These are phyloP conservation scores for Arthrobotrys musiformis DNA, from an alignment of 2,329 filamentous ascomycete species.

Conservation along the genomic window DNA sequence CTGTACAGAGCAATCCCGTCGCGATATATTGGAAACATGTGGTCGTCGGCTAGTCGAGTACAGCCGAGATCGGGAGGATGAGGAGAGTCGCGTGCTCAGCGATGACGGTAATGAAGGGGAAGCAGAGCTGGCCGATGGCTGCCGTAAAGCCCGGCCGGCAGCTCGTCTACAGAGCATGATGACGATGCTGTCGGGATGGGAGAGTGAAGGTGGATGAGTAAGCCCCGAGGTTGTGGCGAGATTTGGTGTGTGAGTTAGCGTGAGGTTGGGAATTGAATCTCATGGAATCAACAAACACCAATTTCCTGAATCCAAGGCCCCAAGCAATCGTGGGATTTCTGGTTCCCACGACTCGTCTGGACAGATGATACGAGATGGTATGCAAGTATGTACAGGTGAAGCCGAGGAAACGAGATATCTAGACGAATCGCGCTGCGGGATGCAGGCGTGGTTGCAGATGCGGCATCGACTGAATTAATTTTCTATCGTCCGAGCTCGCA, in stretches of 20 bases:
- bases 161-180: conserved; percentile 48
- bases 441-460: conserved; percentile 23
- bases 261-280: background rate
- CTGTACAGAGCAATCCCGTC: conserved; percentile 14
- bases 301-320: background rate
- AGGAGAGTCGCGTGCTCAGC: conserved; percentile 33
- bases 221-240: background rate
- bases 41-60: conserved; percentile 27
- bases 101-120: conserved; percentile 18
- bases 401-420: background rate
- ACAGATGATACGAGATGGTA: conserved; percentile 10
- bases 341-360: background rate
- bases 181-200: background rate
- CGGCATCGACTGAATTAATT: conserved; percentile 26
- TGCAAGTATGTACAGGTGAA: conserved; percentile 35
- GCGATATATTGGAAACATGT: conserved; percentile 14
- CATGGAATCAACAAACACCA: background rate
- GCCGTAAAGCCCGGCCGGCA: conserved; percentile 43
- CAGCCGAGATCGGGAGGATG: conserved; percentile 14
- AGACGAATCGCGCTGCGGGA: conserved; percentile 23
- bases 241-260: background rate
- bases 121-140: conserved; percentile 2
- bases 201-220: conserved; percentile 4
- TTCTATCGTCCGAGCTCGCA: conserved; percentile 50
- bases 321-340: background rate